Evolutionary conservation across 2,329 filamentous ascomycete species (phyloP), one percentile per base, ranked within the genome.

Genomic region (Monilinia polystroma): DNA sequence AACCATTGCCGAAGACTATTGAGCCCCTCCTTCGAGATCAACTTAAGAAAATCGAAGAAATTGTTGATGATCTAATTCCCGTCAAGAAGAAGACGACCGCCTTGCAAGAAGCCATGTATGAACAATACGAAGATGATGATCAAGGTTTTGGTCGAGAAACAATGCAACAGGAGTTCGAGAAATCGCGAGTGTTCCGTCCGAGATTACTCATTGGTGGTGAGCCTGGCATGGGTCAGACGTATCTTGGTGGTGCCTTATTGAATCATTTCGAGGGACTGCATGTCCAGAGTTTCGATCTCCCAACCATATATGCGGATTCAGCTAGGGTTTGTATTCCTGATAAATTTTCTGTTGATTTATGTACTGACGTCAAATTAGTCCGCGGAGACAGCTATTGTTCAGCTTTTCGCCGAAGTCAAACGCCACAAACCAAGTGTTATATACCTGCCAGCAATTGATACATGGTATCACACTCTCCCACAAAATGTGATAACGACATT

Each of bases 371-470:
- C 29, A 55, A 62, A 75, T 67, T 58, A 70, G 71, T 73, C 72
- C 29, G 69, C 74, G 20, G 95, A 98, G 80, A 91, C 95, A 72
- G 91, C 93, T 12, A 87, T 99, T 70, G 92, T 97, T 16, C 89
- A 93, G 71, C 83, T 96, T 10, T 98, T 99, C 75, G 88, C 91
- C 0, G 95, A 98, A 79, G 91, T 96, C 49, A 92, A 94, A 77
- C 88, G 93, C 49, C 93, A 97, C 76, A 97, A 97, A 77, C 95
- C 95, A 0, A 96, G 93, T 76, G 92, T 98, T 49, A 95, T 99
- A 63, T 98, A 93, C 78, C 90, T 99, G 54, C 94, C 95, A 2
- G 90, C 93, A 72, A 86, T 98, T 59, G 91, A 97, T 72, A 85
- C 89, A 10, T 99, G 95, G 95, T 94, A 92, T 75, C 72, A 73